Evolutionary conservation across 2,329 filamentous ascomycete genomes (phyloP), one percentile per base, ranked within the genome.

Genomic region (Aureobasidium sp.): DNA sequence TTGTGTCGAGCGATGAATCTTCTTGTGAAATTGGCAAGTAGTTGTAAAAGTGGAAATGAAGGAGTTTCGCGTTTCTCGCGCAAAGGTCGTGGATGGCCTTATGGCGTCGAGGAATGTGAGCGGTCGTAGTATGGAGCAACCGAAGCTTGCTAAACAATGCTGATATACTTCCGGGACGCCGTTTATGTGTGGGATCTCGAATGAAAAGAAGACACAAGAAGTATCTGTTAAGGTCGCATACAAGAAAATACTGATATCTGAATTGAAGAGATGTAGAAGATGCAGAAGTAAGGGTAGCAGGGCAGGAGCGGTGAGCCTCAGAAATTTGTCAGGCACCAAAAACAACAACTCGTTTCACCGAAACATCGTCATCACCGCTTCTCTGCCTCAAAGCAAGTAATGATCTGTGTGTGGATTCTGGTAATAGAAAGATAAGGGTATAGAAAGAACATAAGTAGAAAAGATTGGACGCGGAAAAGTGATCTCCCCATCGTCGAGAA

Each of bases 111-210:
- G 53, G 53, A 44, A 57, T 57, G 53, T 17, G 7, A 57, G 43
- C 55, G 55, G 32, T 47, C 9, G 55, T 59, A 47, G 55, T 48
- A 59, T 47, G 55, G 55, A 47, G 55, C 55, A 48, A 59, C 55
- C 55, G 24, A 55, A 55, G 51, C 51, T 55, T 55, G 50, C 34
- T 39, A 10, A 27, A 43, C 51, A 55, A 55, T 55, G 37, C 34
- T 55, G 36, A 27, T 55, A 55, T 55, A 43, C 51, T 55, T 55
- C 27, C 51, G 51, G 51, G 51, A 6, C 7, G 15, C 36, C 51
- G 36, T 41, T 55, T 52, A 17, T 24, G 20, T 43, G 36, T 55
- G 17, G 51, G 51, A 55, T 55, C 26, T n/a, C 20, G 7, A 39
- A 13, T 39, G 3, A 9, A 13, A 27, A 37, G 34, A 52, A 37